Conservation (phyloP, 495 filamentous ascomycete species). For the Aspergillus carlsbadensis region DNA sequence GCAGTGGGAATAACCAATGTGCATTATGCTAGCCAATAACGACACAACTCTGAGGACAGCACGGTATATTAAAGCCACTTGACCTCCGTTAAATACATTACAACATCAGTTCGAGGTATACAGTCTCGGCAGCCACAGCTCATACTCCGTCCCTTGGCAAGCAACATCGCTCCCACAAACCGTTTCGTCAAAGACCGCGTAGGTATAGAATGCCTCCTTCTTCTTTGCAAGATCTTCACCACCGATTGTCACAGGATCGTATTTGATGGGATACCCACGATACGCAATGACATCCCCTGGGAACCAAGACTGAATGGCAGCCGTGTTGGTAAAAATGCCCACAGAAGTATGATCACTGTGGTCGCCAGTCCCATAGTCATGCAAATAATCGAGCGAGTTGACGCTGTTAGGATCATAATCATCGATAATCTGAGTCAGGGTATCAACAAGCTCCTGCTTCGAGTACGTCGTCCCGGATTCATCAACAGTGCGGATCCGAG, state of each 20-base stretch:
- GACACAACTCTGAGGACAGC: background rate
- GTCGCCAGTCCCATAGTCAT: slow-evolving; percentile 14
- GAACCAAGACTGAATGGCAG: background rate
- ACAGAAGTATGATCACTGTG: slow-evolving; percentile 21
- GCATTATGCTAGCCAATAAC: too few relatives aligned
- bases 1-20: too few relatives aligned
- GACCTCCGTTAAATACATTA: background rate
- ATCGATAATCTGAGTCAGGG: slow-evolving; percentile 9
- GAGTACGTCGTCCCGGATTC: slow-evolving; percentile 14
- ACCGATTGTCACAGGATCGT: background rate
- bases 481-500: slow-evolving; percentile 7
- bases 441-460: slow-evolving; percentile 7
- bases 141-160: slow-evolving; percentile 9
- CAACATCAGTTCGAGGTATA: slow-evolving; percentile 5
- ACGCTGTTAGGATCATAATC: slow-evolving; percentile 14
- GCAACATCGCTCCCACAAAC: slow-evolving; percentile 5
- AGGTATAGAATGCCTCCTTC: slow-evolving; percentile 9
- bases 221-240: slow-evolving; percentile 7
- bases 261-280: slow-evolving; percentile 15
- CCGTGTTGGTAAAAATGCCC: slow-evolving; percentile 9
- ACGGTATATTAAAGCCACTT: too few relatives aligned
- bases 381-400: slow-evolving; percentile 15
- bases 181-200: slow-evolving; percentile 3
- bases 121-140: slow-evolving; percentile 8
- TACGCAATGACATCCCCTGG: slow-evolving; percentile 12